Evolutionary conservation across 805 yeast genomes (phyloP).

Genomic region (Grigorovia humatica): DNA sequence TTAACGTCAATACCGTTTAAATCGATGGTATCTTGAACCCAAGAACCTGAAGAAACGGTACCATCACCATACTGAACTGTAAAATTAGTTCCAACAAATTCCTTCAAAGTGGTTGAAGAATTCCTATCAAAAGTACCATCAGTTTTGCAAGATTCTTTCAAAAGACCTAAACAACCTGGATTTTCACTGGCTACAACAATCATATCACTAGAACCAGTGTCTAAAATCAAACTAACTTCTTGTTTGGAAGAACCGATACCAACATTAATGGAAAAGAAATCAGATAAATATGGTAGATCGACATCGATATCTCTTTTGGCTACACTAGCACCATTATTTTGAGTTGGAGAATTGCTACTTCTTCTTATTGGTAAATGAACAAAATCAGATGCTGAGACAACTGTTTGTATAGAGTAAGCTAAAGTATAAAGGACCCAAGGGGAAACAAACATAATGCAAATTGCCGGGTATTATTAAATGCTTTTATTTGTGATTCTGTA

Average conservation of each 20-base stretch:
- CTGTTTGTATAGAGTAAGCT: background rate
- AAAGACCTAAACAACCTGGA: background rate
- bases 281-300: background rate
- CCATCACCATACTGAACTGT: conserved; percentile 41
- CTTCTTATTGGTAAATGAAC: background rate
- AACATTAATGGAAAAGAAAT: conserved; percentile 33
- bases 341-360: background rate
- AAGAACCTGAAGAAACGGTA: conserved; percentile 37
- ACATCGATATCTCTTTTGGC: background rate
- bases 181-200: conserved; percentile 34
- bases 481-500: background rate
- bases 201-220: conserved; percentile 67
- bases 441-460: background rate
- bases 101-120: conserved; percentile 25
- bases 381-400: background rate
- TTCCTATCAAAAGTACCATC: conserved; percentile 32
- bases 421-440: background rate
- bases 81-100: conserved; percentile 29
- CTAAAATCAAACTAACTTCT: conserved; percentile 47
- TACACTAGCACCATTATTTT: background rate
- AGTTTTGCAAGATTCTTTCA: conserved; percentile 21
- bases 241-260: conserved; percentile 50
- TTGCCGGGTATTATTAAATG: background rate
- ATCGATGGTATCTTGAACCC: conserved; percentile 34
- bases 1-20: conserved; percentile 31